Base-by-base conservation (phyloP, 345 rosid genomes). In the Acer campestre region DNA sequence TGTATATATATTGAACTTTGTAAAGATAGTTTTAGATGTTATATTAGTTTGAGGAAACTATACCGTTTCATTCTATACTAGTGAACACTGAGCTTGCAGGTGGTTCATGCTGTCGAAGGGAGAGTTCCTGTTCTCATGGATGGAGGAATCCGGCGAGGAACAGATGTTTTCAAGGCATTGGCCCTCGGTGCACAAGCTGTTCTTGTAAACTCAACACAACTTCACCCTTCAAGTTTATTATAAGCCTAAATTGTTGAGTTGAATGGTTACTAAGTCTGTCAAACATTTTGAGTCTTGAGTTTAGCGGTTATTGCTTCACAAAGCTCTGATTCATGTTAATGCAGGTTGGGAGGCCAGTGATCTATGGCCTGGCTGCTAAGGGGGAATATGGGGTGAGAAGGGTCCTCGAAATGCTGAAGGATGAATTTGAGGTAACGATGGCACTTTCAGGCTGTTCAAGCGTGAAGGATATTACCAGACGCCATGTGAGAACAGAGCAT, bases 131-230 rank as follows among this genome's bases (percentile, higher is more conserved):
- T 95, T 56, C 85, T 93, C 23, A 44, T 93, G 44, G 97, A 95
- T 82, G 99, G 98, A 76, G 99, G 98, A 78, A 84, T 93, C 44
- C 78, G 94, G 80, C 83, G 93, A 63, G 99, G 97, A 73, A 93
- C 97, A 0, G 94, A 95, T 75, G 84, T 95, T 80, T 92, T 95
- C 89, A 93, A 93, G 84, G 96, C 99, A 0, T 80, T 95, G 74
- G 93, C 97, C 16, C 94, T 93, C 1, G 97, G 98, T n/a, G 99
- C 97, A 22, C 85, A 89, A 86, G 94, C 96, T 79, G 91, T 95
- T 68, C 94, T 95, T 68, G 99, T 92, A 85, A 84, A 89, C 16
- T 58, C 2, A 13, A 46, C 53, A 1, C 59, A 22, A 7, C 22
- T 6, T 58, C 11, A 58, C 56, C 56, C 35, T 31, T 51, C 55